Evolutionary conservation across 179 eudicot genomes (phyloP), one percentile per base, ranked within the genome.

Genomic region (Silene noctiflora): DNA sequence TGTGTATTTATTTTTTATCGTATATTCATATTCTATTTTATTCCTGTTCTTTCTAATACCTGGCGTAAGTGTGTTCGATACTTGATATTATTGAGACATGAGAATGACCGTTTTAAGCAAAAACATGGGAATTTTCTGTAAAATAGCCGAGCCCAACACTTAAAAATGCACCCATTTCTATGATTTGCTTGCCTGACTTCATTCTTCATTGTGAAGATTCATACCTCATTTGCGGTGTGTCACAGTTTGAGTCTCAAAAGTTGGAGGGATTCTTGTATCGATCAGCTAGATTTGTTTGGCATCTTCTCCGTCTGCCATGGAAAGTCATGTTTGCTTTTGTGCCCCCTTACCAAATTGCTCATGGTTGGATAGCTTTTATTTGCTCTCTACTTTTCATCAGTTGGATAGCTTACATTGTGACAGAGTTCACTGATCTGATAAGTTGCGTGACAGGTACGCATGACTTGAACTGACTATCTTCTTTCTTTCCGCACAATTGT

Each of bases 301-400:
- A 85, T 77, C 69, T 80, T 74, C 86, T 93, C 58, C 83, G 82
- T 46, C 82, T 81, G 27, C 98, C 98, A 56, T 93, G 98, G 98
- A 86, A 84, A 77, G 42, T 93, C 63, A 71, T 89, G 76, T 91
- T 91, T 80, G 97, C 97, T 7, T 84, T 93, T 76, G 91, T 91
- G 25, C 97, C 98, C 73, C 97, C 98, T 13, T 86, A 85, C 84
- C 87, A 85, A 62, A 80, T 93, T 61, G 91, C 91, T 67, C 95
- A 93, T 76, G 98, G 98, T 48, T 94, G 98, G 98, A 86, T 94
- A 78, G 91, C 98, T 68, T 94, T 94, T 83, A 84, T 90, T 76
- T 85, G 85, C 78, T 89, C 96, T 61, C 86, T 94, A 44, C 6
- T 79, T 56, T 92, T 94, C 84, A 94, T 94, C 79, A 89, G 88